A percentile compares a stretch with the other conserved stretches of the same genome.
Evolutionary conservation across 2,329 filamentous ascomycete species (phyloP).

Genomic region (Epichloe aotearoae): DNA sequence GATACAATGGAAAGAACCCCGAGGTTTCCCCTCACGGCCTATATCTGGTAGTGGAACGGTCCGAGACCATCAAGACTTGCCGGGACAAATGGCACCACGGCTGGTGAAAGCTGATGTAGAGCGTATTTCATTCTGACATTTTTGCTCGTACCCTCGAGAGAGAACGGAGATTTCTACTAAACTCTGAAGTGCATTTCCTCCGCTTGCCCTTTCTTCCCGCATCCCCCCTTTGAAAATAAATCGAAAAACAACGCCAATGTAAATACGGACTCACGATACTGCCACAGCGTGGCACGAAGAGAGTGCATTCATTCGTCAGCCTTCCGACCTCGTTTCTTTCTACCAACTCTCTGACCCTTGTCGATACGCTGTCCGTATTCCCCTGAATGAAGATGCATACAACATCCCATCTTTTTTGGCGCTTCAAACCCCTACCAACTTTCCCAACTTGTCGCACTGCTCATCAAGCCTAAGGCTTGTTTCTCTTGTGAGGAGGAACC

Average conservation of each 20-base stretch:
- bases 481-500: constrained; percentile 36
- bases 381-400: not conserved
- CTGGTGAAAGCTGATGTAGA: not conserved
- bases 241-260: not conserved
- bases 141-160: constrained; percentile 15
- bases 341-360: not conserved
- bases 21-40: too few species aligned
- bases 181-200: constrained; percentile 23
- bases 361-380: not conserved
- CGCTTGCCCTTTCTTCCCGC: not conserved
- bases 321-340: not conserved
- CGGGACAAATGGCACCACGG: too few species aligned
- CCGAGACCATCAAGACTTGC: too few species aligned
- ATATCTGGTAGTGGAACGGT: too few species aligned
- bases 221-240: not conserved
- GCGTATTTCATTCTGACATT: constrained; percentile 14
- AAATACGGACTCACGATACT: not conserved
- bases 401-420: not conserved
- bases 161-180: constrained; percentile 20
- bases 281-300: not conserved
- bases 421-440: not conserved
- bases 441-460: not conserved
- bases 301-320: not conserved
- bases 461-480: constrained; percentile 14
- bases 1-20: too few species aligned